These are phyloP conservation scores for Penicillium sp. DNA, from an alignment of 2,329 filamentous ascomycete species.

Conservation along the genomic window DNA sequence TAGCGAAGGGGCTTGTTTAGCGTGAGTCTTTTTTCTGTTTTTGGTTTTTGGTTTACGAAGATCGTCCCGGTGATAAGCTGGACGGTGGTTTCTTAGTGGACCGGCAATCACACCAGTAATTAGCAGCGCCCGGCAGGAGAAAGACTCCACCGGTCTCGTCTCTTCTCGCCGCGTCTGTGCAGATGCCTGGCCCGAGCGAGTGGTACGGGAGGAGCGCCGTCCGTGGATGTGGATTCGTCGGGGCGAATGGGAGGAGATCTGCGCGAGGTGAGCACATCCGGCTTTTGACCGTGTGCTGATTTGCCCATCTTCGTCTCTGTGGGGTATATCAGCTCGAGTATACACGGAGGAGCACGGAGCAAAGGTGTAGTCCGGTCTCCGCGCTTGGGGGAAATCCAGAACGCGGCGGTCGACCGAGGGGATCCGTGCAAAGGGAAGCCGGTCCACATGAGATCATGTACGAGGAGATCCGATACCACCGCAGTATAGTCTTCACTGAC, in stretches of 20 bases:
- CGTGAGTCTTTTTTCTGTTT: background rate
- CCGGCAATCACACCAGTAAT: background rate
- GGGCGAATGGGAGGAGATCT: constrained; percentile 12
- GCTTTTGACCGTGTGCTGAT: background rate
- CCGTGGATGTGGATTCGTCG: constrained; percentile 20
- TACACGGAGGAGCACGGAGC: background rate
- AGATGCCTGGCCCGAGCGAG: constrained; percentile 14
- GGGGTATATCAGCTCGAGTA: too few species aligned
- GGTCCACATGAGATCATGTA: background rate
- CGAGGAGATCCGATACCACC: too few species aligned
- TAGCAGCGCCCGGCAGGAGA: background rate
- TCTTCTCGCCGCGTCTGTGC: constrained; percentile 1
- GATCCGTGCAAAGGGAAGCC: background rate
- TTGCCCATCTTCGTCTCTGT: background rate
- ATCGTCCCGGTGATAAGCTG: background rate
- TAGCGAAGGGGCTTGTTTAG: background rate
- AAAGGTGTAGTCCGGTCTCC: background rate
- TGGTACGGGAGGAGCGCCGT: constrained; percentile 20
- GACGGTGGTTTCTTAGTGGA: background rate
- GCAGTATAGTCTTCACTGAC: constrained; percentile 8
- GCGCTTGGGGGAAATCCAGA: background rate
- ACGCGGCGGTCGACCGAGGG: constrained; percentile 1
- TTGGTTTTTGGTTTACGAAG: background rate
- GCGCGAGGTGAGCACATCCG: background rate
- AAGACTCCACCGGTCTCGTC: background rate